Evolutionary conservation across 2,329 filamentous ascomycete genomes (phyloP).

Genomic region (Fusarium metavorans): DNA sequence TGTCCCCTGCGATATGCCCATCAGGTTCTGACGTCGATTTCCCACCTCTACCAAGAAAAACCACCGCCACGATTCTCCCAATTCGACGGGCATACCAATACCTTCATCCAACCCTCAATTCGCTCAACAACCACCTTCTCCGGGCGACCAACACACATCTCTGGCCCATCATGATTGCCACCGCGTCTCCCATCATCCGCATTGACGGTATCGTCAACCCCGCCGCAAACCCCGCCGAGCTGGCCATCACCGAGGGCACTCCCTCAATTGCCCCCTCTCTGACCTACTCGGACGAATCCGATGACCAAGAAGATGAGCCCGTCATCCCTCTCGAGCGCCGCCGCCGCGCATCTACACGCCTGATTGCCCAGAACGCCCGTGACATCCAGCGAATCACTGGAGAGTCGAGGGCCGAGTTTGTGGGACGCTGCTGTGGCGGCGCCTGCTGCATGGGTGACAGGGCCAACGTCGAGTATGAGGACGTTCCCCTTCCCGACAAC

Average conservation of each 20-base stretch:
- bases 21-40: slow-evolving; percentile 40
- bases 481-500: slow-evolving; percentile 77
- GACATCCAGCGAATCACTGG: slow-evolving; percentile 74
- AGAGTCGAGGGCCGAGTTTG: slow-evolving; percentile 71
- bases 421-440: slow-evolving; percentile 73
- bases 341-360: slow-evolving; percentile 76
- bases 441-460: slow-evolving; percentile 70
- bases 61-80: slow-evolving; percentile 22
- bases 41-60: slow-evolving; percentile 4
- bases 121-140: slow-evolving; percentile 3
- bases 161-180: slow-evolving; percentile 47
- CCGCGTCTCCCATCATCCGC: slow-evolving; percentile 30
- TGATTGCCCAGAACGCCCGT: slow-evolving; percentile 73
- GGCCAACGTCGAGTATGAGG: slow-evolving; percentile 64
- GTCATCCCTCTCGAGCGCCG: slow-evolving; percentile 57
- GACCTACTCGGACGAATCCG: slow-evolving; percentile 72
- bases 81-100: slow-evolving; percentile 37
- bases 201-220: slow-evolving; percentile 53
- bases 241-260: slow-evolving; percentile 59
- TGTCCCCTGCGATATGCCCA: slow-evolving; percentile 38
- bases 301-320: slow-evolving; percentile 66
- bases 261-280: slow-evolving; percentile 71
- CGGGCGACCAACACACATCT: slow-evolving; percentile 28
- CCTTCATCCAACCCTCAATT: slow-evolving; percentile 19
- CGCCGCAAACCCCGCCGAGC: slow-evolving; percentile 55